Evolutionary conservation across 257 asterid species (phyloP), one percentile per base, ranked within the genome.

Genomic region (Coffea eugenioides): DNA sequence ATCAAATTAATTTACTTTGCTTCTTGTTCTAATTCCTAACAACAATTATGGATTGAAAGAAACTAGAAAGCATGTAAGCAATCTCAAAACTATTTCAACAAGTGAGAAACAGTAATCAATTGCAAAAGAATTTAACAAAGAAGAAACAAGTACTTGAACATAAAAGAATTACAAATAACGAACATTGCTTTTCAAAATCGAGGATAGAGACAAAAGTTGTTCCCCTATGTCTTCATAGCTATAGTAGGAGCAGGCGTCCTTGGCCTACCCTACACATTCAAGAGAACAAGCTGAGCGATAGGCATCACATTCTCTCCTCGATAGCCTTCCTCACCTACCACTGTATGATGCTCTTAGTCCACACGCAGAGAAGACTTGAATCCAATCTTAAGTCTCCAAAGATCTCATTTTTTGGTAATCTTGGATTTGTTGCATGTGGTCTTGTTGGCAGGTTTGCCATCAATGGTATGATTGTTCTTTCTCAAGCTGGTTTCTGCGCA

Each of bases 221-320:
- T 27, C 27, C 27, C 98, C 45, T 93, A 91, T 34, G 93, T 94
- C 57, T 93, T 94, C 81, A 90, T 93, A 51, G 84, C 27, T 27
- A 27, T 27, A 27, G 27, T 27, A 27, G 27, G 27, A 27, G 27
- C 27, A 27, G 27, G 27, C 98, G 98, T 94, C 65, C 97, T 94
- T 64, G 98, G 98, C 76, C 91, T 94, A 7, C 98, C 98, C 13
- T 94, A 94, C 78, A 90, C 95, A 0, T 94, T 93, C 88, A 94
- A 89, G 92, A 93, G 91, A 77, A 94, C 98, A 8, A 98, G 98
- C 25, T 94, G 98, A 97, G 77, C 84, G 0, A 85, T 89, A 76
- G 89, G 97, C 68, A 68, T 83, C 68, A 16, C 74, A 89, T 86
- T 89, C 83, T 94, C 11, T 86, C 91, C 85, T 41, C 67, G 2